Base-by-base conservation (phyloP, 805 yeast genomes). In the Candida nanaspora region DNA sequence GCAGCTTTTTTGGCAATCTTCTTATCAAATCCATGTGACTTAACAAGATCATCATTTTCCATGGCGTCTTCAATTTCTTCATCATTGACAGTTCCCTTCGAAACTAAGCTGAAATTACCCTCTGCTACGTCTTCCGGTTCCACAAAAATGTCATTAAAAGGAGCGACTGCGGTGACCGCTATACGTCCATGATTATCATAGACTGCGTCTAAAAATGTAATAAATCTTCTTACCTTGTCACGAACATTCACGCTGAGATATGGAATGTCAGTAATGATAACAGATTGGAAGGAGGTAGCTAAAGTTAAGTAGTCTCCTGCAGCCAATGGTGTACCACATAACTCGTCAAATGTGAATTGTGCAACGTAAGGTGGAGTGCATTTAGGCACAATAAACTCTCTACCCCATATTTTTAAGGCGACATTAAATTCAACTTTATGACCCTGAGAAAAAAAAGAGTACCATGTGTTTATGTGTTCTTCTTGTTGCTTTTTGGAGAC, bases 211-310 rank as follows among this genome's bases (percentile, higher is more conserved):
- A 93, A 63, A 52, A 93, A 93, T 0, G 96, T 93, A 59, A 93
- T 93, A 56, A 93, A 91, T 51, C 98, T 69, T 55, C 98, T 73
- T 20, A 89, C 86, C 48, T 82, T 74, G 53, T 93, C 97, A 47
- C 96, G 74, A 37, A 78, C 82, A 49, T 82, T 73, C 11, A 83
- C 70, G 18, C 94, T 78, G 53, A 93, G 63, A 46, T 80, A 80
- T 10, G 98, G 98, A 33, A 93, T 88, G 56, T 93, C 98, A 0
- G 97, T 87, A 36, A 93, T 73, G n/a, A 93, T 79, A 48, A 88
- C 82, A 6, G 88, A 76, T 40, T 76, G 74, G 66, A 80, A 93
- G 13, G 80, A 66, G 5, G 74, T 70, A 10, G 97, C 95, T 46
- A 93, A 65, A 18, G 87, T 79, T 34, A 93, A 70, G 55, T 93